Evolutionary conservation across 371 early-diverging fungal genomes (phyloP).

Genomic region (Apophysomyces elegans): DNA sequence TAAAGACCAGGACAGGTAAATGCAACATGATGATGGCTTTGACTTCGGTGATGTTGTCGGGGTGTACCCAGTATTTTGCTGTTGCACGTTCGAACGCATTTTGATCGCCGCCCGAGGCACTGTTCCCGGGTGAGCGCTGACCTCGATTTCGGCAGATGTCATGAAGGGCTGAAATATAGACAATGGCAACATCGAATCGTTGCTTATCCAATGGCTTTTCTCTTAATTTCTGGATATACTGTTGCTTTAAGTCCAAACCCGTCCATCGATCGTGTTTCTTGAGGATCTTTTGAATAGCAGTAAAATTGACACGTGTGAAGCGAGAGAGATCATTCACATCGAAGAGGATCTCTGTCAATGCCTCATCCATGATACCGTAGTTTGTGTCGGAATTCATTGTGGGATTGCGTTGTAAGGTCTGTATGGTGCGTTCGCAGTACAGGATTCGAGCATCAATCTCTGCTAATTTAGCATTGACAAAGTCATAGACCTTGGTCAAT

Average conservation of each 20-base stretch:
- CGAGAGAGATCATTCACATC: conserved; percentile 89
- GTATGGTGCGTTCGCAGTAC: conserved; percentile 61
- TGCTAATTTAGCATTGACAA: conserved; percentile 84
- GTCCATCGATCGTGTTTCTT: conserved; percentile 91
- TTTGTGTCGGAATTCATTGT: conserved; percentile 53
- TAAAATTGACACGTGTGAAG: conserved; percentile 91
- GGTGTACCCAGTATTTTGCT: conserved; percentile 97
- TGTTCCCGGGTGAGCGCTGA: conserved; percentile 34
- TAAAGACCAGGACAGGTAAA: conserved; percentile 83
- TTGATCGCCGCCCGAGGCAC: conserved; percentile 69
- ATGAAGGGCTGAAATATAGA: conserved; percentile 85
- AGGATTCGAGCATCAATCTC: conserved; percentile 83
- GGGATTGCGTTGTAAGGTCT: conserved; percentile 33
- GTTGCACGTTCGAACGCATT: conserved; percentile 86
- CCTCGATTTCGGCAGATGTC: conserved; percentile 87
- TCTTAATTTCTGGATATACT: conserved; percentile 77
- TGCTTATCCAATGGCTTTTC: conserved; percentile 83
- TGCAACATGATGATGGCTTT: conserved; percentile 85
- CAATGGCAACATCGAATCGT: conserved; percentile 84
- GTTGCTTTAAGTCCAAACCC: conserved; percentile 43
- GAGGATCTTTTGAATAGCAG: conserved; percentile 93
- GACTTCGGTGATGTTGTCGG: conserved; percentile 91
- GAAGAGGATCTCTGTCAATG: conserved; percentile 75
- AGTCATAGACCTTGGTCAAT: conserved; percentile 79
- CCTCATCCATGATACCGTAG: conserved; percentile 67